These are phyloP conservation scores for Neocallimastix lanati DNA, from an alignment of 192 early-diverging fungal genomes.

Conservation along the genomic window DNA sequence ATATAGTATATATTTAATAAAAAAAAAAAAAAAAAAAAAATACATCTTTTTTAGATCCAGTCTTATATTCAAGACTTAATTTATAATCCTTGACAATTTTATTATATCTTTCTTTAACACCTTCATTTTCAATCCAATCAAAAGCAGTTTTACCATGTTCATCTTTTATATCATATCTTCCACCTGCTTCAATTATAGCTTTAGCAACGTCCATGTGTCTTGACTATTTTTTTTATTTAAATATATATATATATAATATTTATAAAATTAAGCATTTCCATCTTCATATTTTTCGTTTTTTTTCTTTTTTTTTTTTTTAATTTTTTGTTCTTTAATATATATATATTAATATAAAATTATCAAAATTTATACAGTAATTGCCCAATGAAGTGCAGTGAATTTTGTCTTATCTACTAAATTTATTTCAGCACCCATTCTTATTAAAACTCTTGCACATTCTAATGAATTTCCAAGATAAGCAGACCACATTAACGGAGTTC, in stretches of 20 bases:
- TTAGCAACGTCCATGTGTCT: conserved; percentile 27
- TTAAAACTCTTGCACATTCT: conserved; percentile 43
- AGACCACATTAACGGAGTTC: conserved; percentile 90
- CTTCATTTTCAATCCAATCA: conserved; percentile 61
- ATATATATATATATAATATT: too few relatives aligned
- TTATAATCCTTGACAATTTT: conserved; percentile 7
- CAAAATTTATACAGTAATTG: conserved; percentile 21
- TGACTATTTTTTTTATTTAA: conserved; percentile 25
- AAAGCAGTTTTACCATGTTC: conserved; percentile 57
- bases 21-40: too few relatives aligned
- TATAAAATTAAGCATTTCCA: too few relatives aligned
- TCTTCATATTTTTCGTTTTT: too few relatives aligned
- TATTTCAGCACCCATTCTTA: conserved; percentile 49
- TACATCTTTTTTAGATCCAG: not conserved
- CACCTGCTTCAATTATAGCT: conserved; percentile 56
- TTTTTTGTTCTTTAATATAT: too few relatives aligned
- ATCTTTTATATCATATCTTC: conserved; percentile 41
- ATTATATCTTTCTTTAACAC: conserved; percentile 18
- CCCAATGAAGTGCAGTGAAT: conserved; percentile 83
- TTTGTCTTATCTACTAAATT: conserved; percentile 47
- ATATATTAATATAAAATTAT: not conserved
- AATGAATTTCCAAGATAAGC: conserved; percentile 67
- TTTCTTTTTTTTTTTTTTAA: too few relatives aligned
- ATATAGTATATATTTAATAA: too few relatives aligned
- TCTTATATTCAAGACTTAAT: conserved; percentile 6